Conservation (phyloP, 768 basidiomycete species). For the Pleurotus citrinopileatus region DNA sequence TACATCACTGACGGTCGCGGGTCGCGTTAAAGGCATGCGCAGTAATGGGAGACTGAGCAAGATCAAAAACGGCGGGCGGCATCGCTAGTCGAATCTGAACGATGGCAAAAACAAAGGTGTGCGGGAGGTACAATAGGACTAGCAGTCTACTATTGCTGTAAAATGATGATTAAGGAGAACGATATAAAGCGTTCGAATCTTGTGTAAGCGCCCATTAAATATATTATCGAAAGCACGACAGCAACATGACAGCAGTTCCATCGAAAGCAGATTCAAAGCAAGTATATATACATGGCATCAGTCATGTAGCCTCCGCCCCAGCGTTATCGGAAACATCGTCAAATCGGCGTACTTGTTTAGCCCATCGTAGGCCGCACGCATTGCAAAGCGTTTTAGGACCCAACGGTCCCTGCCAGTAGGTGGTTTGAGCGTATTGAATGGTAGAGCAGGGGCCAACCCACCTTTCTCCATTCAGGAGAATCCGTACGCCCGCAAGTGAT, state of each 20-base stretch:
- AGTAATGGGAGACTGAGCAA: conserved; percentile 84
- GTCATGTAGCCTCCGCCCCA: not conserved
- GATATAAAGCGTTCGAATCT: not conserved
- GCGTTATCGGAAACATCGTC: conserved; percentile 8
- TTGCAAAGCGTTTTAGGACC: conserved; percentile 99
- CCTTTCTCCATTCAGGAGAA: conserved; percentile 98
- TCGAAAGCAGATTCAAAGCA: no score
- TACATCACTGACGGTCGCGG: conserved; percentile 64
- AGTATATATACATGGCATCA: not conserved
- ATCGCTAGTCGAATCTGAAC: conserved; percentile 67
- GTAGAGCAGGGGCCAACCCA: conserved; percentile 16
- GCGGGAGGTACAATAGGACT: conserved; percentile 17
- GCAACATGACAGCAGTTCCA: no score
- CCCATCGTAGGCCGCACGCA: conserved; percentile 93
- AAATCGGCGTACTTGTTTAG: conserved; percentile 48
- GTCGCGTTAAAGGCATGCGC: conserved; percentile 91
- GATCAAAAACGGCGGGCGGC: conserved; percentile 75
- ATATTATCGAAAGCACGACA: no score
- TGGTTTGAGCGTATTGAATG: conserved; percentile 6
- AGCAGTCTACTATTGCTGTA: conserved; percentile 19
- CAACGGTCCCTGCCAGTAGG: conserved; percentile 66
- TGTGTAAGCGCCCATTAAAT: no score
- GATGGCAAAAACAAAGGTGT: conserved; percentile 71
- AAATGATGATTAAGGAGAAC: not conserved
- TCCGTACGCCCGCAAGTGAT: conserved; percentile 92